Percentiles rank a stretch among this genome's conserved stretches.
Evolutionary conservation across 2,329 filamentous ascomycete genomes (phyloP).

Genomic region (Penicillium sp.): DNA sequence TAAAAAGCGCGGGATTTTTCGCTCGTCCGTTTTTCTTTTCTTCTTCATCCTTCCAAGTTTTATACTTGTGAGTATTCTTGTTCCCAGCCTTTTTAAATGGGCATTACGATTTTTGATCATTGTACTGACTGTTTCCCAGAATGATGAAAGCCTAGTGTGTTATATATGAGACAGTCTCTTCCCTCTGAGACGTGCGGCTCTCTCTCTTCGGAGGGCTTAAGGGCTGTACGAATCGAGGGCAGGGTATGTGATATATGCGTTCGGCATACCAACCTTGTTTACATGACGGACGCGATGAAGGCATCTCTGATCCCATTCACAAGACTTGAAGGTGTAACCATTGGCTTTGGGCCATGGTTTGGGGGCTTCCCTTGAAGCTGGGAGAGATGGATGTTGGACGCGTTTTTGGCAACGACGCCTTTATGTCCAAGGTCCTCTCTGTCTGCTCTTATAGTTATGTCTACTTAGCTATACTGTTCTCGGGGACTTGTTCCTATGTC

Average conservation of each 20-base stretch:
- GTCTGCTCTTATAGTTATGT: neutral
- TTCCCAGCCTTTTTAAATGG: neutral
- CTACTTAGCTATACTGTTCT: neutral
- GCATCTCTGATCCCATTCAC: constrained; percentile 78
- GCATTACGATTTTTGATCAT: constrained; percentile 7
- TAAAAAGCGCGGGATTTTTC: constrained; percentile 23
- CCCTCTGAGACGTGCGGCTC: constrained; percentile 69
- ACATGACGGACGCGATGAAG: constrained; percentile 88
- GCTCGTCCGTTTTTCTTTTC: constrained; percentile 47
- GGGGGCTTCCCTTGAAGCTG: neutral
- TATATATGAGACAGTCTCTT: constrained; percentile 73
- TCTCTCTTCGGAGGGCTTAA: constrained; percentile 77
- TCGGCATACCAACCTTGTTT: constrained; percentile 99
- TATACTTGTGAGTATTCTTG: constrained; percentile 72
- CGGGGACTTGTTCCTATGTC: neutral
- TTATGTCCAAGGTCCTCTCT: neutral
- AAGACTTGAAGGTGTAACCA: constrained; percentile 50
- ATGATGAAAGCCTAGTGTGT: constrained; percentile 99
- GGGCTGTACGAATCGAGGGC: constrained; percentile 69
- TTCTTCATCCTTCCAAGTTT: constrained; percentile 98
- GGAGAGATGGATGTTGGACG: constrained; percentile 12
- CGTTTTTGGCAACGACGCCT: neutral
- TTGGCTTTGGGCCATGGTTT: constrained; percentile 12
- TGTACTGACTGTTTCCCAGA: constrained; percentile 48
- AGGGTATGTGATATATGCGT: constrained; percentile 94